Evolutionary conservation across 2,329 filamentous ascomycete genomes (phyloP).

Genomic region (Cytospora mali): DNA sequence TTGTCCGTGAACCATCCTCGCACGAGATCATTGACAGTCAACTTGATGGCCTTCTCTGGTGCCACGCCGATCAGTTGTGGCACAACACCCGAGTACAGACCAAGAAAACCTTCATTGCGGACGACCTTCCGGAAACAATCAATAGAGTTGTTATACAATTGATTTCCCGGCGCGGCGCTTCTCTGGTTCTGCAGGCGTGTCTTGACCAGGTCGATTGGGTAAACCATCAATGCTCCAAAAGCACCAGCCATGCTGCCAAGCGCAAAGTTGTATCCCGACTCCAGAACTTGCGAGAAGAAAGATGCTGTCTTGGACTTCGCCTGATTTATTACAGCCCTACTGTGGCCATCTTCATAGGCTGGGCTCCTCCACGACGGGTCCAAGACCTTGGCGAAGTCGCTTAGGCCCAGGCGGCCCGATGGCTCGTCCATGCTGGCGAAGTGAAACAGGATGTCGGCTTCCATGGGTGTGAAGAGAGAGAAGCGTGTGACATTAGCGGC

Average conservation of each 20-base stretch:
- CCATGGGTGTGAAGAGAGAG: conserved; percentile 96
- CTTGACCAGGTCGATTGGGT: conserved; percentile 98
- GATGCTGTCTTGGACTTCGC: conserved; percentile 58
- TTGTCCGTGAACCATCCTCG: conserved; percentile 74
- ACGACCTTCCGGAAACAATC: conserved; percentile 95
- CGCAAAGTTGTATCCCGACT: conserved; percentile 86
- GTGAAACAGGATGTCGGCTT: conserved; percentile 97
- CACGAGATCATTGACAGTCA: conserved; percentile 95
- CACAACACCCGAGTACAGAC: conserved; percentile 91
- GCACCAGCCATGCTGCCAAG: conserved; percentile 90
- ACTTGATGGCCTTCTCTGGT: conserved; percentile 99
- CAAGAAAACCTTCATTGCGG: conserved; percentile 85
- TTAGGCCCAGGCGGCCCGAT: conserved; percentile 78
- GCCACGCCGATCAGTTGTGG: conserved; percentile 96
- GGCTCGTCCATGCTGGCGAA: conserved; percentile 92
- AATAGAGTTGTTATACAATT: conserved; percentile 94
- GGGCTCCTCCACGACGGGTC: conserved; percentile 86
- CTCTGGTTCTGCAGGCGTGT: conserved; percentile 98
- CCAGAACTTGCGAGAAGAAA: conserved; percentile 65
- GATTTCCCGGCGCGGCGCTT: conserved; percentile 76
- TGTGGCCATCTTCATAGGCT: conserved; percentile 52
- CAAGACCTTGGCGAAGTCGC: conserved; percentile 91
- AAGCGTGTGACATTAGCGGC: conserved; percentile 89
- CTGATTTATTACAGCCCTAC: conserved; percentile 41
- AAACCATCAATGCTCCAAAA: conserved; percentile 99